These are phyloP conservation scores for Wickerhamiella galacta DNA, from an alignment of 805 yeast species.

Conservation along the genomic window DNA sequence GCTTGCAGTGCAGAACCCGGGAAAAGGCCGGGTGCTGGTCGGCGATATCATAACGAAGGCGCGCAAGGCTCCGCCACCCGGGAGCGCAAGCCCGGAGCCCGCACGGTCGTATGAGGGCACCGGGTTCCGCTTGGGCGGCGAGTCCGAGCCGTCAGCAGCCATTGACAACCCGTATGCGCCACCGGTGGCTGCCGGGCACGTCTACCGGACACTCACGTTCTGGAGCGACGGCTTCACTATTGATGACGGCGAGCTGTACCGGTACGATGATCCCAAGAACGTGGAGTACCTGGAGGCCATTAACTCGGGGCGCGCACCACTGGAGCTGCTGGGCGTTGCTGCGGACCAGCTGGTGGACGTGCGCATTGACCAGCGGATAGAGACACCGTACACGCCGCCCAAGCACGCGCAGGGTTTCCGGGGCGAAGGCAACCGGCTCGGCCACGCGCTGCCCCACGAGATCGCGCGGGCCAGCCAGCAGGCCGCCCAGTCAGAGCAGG, in stretches of 20 bases:
- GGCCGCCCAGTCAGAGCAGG: conserved; percentile 9
- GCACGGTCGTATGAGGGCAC: conserved; percentile 16
- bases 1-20: conserved; percentile 60
- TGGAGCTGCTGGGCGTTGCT: conserved; percentile 62
- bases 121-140: conserved; percentile 22
- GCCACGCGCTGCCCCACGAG: conserved; percentile 78
- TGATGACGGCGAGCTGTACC: conserved; percentile 72
- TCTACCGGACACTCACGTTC: conserved; percentile 68
- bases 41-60: conserved; percentile 24
- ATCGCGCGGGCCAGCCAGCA: conserved; percentile 8
- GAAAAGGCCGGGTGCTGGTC: conserved; percentile 18
- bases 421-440: conserved; percentile 75
- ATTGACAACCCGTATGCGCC: conserved; percentile 17
- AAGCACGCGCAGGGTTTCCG: conserved; percentile 48
- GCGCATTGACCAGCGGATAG: conserved; percentile 59
- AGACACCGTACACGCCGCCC: conserved; percentile 67
- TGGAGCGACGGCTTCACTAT: conserved; percentile 96
- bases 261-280: conserved; percentile 89
- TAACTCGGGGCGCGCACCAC: conserved; percentile 82
- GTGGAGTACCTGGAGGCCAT: conserved; percentile 60
- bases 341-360: conserved; percentile 92
- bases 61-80: conserved; percentile 12
- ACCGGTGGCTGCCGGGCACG: conserved; percentile 27
- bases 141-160: conserved; percentile 16
- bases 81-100: conserved; percentile 6